A percentile compares a stretch with the other conserved stretches of the same genome.
These are phyloP conservation scores for Erodium texanum DNA, from an alignment of 441 rosid species.

Conservation along the genomic window DNA sequence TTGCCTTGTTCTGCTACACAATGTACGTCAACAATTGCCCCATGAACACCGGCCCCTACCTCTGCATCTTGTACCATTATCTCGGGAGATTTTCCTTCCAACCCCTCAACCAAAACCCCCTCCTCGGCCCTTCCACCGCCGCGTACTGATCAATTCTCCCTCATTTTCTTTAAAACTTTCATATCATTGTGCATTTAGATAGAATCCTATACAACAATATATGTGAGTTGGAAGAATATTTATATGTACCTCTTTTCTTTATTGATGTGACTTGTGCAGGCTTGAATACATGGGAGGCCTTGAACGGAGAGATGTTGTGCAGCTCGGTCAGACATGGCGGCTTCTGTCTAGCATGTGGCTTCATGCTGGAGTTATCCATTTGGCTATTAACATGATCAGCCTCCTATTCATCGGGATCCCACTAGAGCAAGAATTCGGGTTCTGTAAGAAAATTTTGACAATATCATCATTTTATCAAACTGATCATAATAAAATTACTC, in stretches of 20 bases:
- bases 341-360: constrained; percentile 80
- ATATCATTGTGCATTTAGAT: no score
- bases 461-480: neutral
- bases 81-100: constrained; percentile 67
- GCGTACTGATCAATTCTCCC: constrained; percentile 33
- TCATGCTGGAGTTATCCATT: constrained; percentile 78
- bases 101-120: constrained; percentile 41
- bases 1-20: constrained; percentile 35
- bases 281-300: constrained; percentile 69
- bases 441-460: constrained; percentile 11
- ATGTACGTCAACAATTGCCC: constrained; percentile 77
- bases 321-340: constrained; percentile 64
- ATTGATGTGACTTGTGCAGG: constrained; percentile 28
- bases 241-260: neutral
- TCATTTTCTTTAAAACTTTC: no score
- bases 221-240: neutral
- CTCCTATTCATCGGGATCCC: constrained; percentile 71
- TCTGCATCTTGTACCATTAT: constrained; percentile 35
- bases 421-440: constrained; percentile 83
- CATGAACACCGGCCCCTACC: constrained; percentile 19
- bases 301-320: constrained; percentile 43
- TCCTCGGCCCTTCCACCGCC: constrained; percentile 58
- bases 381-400: constrained; percentile 73
- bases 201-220: no score
- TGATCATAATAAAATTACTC: neutral